Base-by-base conservation (phyloP, 2,329 filamentous ascomycete species). In the Neoascochyta sp. region DNA sequence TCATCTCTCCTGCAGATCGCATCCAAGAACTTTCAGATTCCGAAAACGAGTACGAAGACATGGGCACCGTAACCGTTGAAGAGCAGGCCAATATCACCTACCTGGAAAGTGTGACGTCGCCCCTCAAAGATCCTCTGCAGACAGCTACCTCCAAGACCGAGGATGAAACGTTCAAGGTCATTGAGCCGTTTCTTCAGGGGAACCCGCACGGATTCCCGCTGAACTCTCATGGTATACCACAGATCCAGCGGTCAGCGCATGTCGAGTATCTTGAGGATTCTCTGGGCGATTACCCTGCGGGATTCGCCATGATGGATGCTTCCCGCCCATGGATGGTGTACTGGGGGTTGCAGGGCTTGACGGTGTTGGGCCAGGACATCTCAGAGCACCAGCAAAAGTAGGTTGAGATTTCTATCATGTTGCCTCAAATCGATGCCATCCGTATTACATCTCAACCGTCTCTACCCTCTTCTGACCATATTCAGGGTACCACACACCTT, bases 251-350 rank as follows among this genome's bases (percentile, higher is more conserved):
- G 22, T 66, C 69, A 35, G 63, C 66, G 22, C 78, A 81, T 63
- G 68, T 76, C 36, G 63, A 58, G 18, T 89, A 86, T 55, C 64
- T 89, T 27, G 68, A 70, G 34, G 64, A 69, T 30, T 66, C 67
- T 8, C 52, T 80, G 22, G 67, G 66, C 23, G 70, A 69, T 27
- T 78, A 93, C 39, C 86, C 90, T 0, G 67, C 75, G 6, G 69
- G 68, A 3, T 95, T 83, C 63, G 79, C 82, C 29, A 74, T 73
- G 27, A 77, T 88, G 46, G 92, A 98, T 69, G 83, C 92, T 17
- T 89, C 85, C 57, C 74, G 90, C 32, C 89, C 92, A 7, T 98
- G 92, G 92, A 76, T 95, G 53, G 74, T 95, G 43, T 96, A 95
- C 67, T 98, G 92, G 92, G 84, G 78, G 30, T 70, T 96, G 31